Evolutionary conservation across 192 early-diverging fungal species (phyloP).

Genomic region (Linnemannia elongata): DNA sequence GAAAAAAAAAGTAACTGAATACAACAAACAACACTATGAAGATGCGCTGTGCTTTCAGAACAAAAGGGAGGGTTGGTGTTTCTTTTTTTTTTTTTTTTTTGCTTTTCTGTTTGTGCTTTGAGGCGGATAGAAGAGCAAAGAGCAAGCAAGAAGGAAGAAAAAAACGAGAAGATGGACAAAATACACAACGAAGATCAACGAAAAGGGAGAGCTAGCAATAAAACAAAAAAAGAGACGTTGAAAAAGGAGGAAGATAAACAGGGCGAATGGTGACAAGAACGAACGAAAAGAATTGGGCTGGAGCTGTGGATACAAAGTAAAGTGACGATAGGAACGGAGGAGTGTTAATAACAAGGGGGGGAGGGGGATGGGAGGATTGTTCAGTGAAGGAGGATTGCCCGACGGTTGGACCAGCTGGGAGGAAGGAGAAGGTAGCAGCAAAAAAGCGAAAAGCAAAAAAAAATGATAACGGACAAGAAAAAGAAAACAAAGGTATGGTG

Average conservation of each 20-base stretch:
- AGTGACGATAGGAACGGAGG: neutral
- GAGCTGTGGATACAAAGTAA: neutral
- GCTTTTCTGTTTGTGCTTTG: neutral
- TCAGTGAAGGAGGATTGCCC: neutral
- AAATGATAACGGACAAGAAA: slow-evolving; percentile 10
- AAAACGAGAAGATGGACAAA: neutral
- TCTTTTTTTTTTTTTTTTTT: neutral
- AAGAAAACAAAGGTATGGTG: slow-evolving; percentile 8
- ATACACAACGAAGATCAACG: neutral
- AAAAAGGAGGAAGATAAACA: neutral
- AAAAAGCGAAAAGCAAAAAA: slow-evolving; percentile 4
- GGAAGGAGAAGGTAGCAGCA: neutral
- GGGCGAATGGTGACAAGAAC: neutral
- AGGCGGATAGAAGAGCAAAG: neutral
- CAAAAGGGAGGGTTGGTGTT: neutral
- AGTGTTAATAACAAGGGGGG: neutral
- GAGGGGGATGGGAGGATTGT: neutral
- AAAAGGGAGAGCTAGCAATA: neutral
- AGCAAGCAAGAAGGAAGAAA: neutral
- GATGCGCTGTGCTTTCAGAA: slow-evolving; percentile 8
- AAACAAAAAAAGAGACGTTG: neutral
- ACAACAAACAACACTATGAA: neutral
- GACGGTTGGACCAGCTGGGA: neutral
- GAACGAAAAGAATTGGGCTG: neutral
- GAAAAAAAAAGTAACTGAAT: neutral